These are phyloP conservation scores for Asterionellopsis glacialis DNA, from an alignment of 108 stramenopile genomes.

Conservation along the genomic window DNA sequence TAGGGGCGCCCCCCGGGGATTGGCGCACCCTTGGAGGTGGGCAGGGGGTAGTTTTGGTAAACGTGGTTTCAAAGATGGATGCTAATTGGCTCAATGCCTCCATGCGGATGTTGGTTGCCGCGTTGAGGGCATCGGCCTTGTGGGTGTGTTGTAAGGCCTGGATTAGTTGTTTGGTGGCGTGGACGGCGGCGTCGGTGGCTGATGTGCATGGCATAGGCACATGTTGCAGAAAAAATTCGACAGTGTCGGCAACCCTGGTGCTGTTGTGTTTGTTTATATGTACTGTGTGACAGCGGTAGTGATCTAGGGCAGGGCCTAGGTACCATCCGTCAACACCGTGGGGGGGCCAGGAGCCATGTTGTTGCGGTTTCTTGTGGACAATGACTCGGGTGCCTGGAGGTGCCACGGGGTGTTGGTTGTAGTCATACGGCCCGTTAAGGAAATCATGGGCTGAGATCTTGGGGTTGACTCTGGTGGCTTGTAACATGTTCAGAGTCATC, in stretches of 20 bases:
- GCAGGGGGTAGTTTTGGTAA: too few relatives aligned
- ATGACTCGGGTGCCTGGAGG: constrained; percentile 36
- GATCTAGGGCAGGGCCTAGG: constrained; percentile 41
- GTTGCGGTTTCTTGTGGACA: constrained; percentile 17
- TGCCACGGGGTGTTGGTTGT: constrained; percentile 37
- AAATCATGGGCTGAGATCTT: constrained; percentile 27
- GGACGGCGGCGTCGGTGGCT: constrained; percentile 3
- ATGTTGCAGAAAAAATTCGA: constrained; percentile 30
- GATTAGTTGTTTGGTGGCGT: not conserved
- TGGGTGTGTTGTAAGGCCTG: not conserved
- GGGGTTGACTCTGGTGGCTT: constrained; percentile 25
- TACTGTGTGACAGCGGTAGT: too few relatives aligned
- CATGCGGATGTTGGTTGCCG: not conserved
- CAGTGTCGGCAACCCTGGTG: constrained; percentile 23
- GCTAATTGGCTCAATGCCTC: constrained; percentile 4
- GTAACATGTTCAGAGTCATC: constrained; percentile 35
- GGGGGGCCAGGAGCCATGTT: constrained; percentile 12
- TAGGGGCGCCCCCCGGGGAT: too few relatives aligned
- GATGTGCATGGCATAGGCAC: not conserved
- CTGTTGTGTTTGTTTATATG: constrained; percentile 11
- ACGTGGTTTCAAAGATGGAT: not conserved
- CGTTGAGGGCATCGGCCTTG: not conserved
- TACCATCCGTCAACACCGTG: constrained; percentile 39
- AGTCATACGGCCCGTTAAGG: constrained; percentile 28
- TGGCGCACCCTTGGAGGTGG: constrained; percentile 3